Percentiles rank a stretch among this genome's conserved stretches.
phyloP scores from a whole-genome alignment of 2,329 filamentous ascomycete genomes.

The Epichloe brachyelytri region DNA sequence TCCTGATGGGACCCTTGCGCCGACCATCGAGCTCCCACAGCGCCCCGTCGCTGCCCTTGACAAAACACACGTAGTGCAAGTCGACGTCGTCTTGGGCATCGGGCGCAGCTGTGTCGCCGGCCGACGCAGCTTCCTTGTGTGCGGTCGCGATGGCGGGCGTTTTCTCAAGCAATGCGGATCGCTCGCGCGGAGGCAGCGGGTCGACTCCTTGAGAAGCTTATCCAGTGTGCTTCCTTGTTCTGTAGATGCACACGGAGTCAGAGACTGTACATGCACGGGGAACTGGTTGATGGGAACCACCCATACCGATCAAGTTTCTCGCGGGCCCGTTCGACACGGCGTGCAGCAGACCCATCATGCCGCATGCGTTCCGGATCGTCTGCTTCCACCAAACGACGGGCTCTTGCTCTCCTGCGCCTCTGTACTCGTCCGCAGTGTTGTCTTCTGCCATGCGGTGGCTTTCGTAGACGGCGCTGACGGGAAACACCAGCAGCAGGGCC shows the following conservation, averaged over 20 bases:
- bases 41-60: slow-evolving; percentile 55
- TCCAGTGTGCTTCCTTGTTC: slow-evolving; percentile 44
- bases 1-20: slow-evolving; percentile 41
- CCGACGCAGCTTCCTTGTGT: slow-evolving; percentile 62
- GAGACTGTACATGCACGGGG: neutral
- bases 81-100: slow-evolving; percentile 72
- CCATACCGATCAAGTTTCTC: slow-evolving; percentile 42
- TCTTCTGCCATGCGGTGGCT: slow-evolving; percentile 65
- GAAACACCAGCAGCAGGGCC: slow-evolving; percentile 86
- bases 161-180: slow-evolving; percentile 65
- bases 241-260: slow-evolving; percentile 9
- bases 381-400: slow-evolving; percentile 89
- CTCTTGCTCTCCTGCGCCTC: slow-evolving; percentile 52
- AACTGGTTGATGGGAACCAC: slow-evolving; percentile 6
- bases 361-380: slow-evolving; percentile 89
- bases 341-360: slow-evolving; percentile 78
- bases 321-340: slow-evolving; percentile 67
- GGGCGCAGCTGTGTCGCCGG: slow-evolving; percentile 70
- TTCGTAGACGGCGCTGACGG: slow-evolving; percentile 69
- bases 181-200: slow-evolving; percentile 49
- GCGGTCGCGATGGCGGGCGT: slow-evolving; percentile 63
- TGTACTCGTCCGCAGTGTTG: slow-evolving; percentile 47
- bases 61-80: slow-evolving; percentile 91
- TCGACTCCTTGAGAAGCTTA: slow-evolving; percentile 54
- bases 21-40: slow-evolving; percentile 50